Evolutionary conservation across 2,329 filamentous ascomycete species (phyloP).

Genomic region (Ophiostoma pallidulum): DNA sequence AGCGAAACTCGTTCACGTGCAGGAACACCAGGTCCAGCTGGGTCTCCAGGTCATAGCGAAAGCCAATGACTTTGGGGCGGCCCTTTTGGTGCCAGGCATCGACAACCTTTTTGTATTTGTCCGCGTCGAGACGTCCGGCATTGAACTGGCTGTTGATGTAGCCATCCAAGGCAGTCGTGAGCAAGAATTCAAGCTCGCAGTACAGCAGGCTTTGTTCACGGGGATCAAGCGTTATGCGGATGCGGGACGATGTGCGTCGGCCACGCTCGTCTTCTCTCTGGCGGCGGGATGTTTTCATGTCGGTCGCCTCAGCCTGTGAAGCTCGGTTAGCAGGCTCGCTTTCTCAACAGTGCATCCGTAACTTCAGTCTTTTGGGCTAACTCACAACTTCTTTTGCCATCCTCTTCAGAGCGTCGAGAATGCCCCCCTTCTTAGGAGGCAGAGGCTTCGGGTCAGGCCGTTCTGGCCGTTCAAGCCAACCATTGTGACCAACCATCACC

Average conservation of each 20-base stretch:
- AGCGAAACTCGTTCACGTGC: constrained; percentile 44
- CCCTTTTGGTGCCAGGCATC: constrained; percentile 44
- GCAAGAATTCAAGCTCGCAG: constrained; percentile 47
- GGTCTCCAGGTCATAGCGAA: constrained; percentile 51
- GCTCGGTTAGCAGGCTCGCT: constrained; percentile 4
- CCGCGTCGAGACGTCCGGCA: constrained; percentile 43
- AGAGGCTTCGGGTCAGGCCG: constrained; percentile 17
- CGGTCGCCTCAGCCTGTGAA: constrained; percentile 24
- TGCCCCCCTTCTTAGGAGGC: constrained; percentile 27
- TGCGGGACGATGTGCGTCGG: constrained; percentile 20
- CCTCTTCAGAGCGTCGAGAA: constrained; percentile 40
- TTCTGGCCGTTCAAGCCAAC: constrained; percentile 45
- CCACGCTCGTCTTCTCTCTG: constrained; percentile 23
- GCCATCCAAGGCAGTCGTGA: constrained; percentile 41
- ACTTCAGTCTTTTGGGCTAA: neutral
- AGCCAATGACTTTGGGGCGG: constrained; percentile 45
- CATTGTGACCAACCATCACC: constrained; percentile 44
- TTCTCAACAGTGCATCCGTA: too few species aligned
- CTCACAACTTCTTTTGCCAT: constrained; percentile 46
- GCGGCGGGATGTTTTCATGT: constrained; percentile 27
- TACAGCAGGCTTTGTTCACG: constrained; percentile 51
- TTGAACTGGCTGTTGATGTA: constrained; percentile 46
- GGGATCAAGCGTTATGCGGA: constrained; percentile 42
- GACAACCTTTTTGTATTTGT: constrained; percentile 41
- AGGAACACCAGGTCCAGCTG: constrained; percentile 45